Conservation (phyloP, 768 basidiomycete species). For the Pleurotus eryngii region DNA sequence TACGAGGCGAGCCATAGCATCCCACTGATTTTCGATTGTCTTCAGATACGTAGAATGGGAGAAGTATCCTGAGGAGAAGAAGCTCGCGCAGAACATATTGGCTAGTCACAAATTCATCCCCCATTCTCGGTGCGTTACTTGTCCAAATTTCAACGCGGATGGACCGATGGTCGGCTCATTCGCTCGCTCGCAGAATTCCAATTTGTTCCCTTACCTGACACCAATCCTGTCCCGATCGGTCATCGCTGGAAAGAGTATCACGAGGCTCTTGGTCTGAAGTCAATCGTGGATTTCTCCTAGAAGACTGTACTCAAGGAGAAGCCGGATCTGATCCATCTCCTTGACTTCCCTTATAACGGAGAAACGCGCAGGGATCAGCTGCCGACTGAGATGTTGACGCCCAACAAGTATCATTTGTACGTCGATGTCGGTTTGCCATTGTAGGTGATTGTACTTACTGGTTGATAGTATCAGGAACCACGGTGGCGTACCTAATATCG, state of each 20-base stretch:
- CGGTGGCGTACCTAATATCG: constrained; percentile 48
- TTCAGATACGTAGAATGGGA: constrained; percentile 50
- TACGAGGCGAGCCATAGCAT: no score
- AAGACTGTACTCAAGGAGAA: constrained; percentile 49
- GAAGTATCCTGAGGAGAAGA: constrained; percentile 41
- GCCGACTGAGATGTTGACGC: constrained; percentile 41
- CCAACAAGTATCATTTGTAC: constrained; percentile 48
- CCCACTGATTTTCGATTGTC: no score
- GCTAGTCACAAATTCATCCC: constrained; percentile 34
- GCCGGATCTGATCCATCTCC: constrained; percentile 44
- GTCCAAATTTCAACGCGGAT: no score
- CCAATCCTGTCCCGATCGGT: constrained; percentile 48
- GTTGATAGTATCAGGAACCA: constrained; percentile 46
- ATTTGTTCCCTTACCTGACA: constrained; percentile 42
- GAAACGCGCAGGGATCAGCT: constrained; percentile 44
- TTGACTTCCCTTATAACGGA: constrained; percentile 57
- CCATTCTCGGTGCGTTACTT: constrained; percentile 31
- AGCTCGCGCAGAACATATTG: constrained; percentile 35
- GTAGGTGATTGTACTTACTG: background rate
- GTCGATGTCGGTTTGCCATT: constrained; percentile 13
- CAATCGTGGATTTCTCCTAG: constrained; percentile 50
- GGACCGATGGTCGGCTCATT: background rate
- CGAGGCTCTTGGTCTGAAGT: constrained; percentile 41
- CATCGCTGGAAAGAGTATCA: constrained; percentile 54
- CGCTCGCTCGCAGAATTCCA: constrained; percentile 36